Evolutionary conservation across 805 yeast species (phyloP), one percentile per base, ranked within the genome.

Genomic region (Nakazawaea ernobii): DNA sequence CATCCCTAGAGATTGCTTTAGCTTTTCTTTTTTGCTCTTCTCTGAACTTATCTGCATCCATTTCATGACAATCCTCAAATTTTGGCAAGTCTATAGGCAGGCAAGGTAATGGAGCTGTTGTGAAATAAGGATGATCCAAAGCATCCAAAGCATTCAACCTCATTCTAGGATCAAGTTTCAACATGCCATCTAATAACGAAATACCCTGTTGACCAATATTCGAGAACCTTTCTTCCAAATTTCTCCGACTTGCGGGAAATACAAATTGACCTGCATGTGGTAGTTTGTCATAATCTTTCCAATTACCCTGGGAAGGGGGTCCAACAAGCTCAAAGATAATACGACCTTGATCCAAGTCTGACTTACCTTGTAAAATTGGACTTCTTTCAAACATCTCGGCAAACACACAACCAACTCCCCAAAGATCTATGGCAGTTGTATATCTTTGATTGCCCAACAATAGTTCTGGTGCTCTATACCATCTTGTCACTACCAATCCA

Each of bases 321-420:
- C 99, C 99, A 43, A 91, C 70, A 29, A 94, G 68, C 57, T 79
- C 78, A 62, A 94, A 94, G 8, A 92, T 84, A 29, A 79, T 71
- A 55, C 82, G 83, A 0, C 94, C 87, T 67, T 94, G 99, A 61
- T 92, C 95, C 9, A 84, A 63, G 61, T 94, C 99, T 1, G 94
- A 77, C 39, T 76, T 70, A 0, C 99, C 99, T 37, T 83, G 90
- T 42, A 94, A 63, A 13, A 94, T 84, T 0, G 99, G 99, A 54
- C 77, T 80, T 52, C 80, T 77, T 30, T 79, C 80, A 66, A 86
- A 92, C 59, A 91, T 73, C 65, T 94, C 99, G 0, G 89, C 99
- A 60, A 94, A 83, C 0, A 94, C 92, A 67, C 99, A 94, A 1
- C 98, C 98, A 17, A 88, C 77, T 0, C 98, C 97, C 99, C 99